Evolutionary conservation across 306 rosid species (phyloP).

Genomic region (Lathyrus oleraceus): DNA sequence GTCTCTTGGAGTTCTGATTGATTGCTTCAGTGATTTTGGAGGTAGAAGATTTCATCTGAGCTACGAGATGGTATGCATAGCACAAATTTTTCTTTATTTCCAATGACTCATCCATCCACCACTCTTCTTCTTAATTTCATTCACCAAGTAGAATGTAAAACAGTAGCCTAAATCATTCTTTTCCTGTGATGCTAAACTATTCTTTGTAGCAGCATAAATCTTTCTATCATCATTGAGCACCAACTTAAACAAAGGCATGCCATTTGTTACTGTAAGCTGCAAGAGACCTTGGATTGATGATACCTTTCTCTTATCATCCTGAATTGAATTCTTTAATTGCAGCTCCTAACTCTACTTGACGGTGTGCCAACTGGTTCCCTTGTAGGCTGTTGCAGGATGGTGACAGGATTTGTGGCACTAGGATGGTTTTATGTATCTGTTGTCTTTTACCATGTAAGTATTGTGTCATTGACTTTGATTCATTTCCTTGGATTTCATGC

Average conservation of each 20-base stretch:
- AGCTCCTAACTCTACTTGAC: no score
- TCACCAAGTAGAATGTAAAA: conserved; percentile 74
- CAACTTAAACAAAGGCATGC: conserved; percentile 74
- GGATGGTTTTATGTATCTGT: no score
- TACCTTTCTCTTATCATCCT: conserved; percentile 49
- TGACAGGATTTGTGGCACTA: no score
- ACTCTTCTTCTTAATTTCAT: conserved; percentile 76
- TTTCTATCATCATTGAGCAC: conserved; percentile 61
- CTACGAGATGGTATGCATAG: conserved; percentile 67
- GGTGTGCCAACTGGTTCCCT: no score
- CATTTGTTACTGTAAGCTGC: conserved; percentile 72
- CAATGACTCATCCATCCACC: conserved; percentile 80
- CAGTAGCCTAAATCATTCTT: conserved; percentile 58
- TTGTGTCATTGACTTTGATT: no score
- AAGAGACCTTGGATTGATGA: conserved; percentile 64
- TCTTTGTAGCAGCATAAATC: conserved; percentile 68
- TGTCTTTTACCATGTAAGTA: no score
- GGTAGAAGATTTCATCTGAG: conserved; percentile 70
- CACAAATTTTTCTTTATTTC: conserved; percentile 59
- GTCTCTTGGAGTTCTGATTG: conserved; percentile 36
- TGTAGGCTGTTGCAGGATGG: no score
- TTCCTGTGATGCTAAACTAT: conserved; percentile 51
- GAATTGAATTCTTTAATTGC: no score
- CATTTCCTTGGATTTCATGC: no score
- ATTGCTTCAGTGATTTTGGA: conserved; percentile 43